A percentile compares a stretch with the other conserved stretches of the same genome.
Evolutionary conservation across 192 early-diverging fungal genomes (phyloP).

Genomic region (Podila clonocystis): DNA sequence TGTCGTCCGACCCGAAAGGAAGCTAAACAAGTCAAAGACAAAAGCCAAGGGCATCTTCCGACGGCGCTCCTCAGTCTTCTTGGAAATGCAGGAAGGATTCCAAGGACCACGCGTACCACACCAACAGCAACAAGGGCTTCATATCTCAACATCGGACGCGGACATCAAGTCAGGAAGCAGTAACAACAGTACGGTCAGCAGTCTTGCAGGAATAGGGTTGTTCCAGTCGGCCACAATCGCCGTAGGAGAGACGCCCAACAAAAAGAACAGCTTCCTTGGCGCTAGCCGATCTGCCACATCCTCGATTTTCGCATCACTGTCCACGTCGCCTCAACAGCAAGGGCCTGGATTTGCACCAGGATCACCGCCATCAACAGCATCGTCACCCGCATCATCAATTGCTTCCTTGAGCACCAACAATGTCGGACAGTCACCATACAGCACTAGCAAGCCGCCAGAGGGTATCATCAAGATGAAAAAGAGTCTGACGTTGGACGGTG

Average conservation of each 20-base stretch:
- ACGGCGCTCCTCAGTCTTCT: constrained; percentile 5
- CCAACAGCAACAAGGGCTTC: not conserved
- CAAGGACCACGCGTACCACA: not conserved
- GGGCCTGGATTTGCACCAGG: not conserved
- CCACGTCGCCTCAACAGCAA: not conserved
- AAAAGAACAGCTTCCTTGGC: not conserved
- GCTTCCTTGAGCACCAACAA: not conserved
- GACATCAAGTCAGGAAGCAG: constrained; percentile 11
- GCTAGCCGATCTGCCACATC: not conserved
- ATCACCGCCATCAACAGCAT: not conserved
- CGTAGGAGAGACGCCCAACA: not conserved
- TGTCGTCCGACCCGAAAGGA: constrained; percentile 66
- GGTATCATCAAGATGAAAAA: constrained; percentile 24
- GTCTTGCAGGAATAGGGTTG: not conserved
- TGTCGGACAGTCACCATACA: not conserved
- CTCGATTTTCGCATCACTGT: not conserved
- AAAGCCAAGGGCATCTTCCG: constrained; percentile 49
- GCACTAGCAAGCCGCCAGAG: constrained; percentile 23
- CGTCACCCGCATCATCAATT: constrained; percentile 6
- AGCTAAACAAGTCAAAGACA: constrained; percentile 52
- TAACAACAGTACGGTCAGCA: constrained; percentile 1
- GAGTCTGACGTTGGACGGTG: constrained; percentile 37
- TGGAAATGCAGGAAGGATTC: not conserved
- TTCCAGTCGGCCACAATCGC: not conserved
- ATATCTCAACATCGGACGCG: not conserved